Evolutionary conservation across 1,284 basidiomycete genomes (phyloP).

Genomic region (Puccinia hordei): DNA sequence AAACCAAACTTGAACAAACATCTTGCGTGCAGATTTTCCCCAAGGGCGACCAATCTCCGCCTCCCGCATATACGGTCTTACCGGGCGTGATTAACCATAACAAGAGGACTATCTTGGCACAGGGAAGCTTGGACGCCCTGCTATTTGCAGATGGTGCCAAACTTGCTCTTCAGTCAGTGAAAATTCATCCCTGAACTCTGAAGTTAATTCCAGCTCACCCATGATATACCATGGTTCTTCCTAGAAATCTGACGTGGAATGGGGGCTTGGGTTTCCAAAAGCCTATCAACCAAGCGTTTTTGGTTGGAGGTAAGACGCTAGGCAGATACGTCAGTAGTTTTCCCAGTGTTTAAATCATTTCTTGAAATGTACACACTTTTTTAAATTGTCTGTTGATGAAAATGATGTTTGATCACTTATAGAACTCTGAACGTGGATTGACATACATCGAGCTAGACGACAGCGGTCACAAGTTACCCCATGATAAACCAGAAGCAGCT

Average conservation of each 20-base stretch:
- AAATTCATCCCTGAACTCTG: background rate
- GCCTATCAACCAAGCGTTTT: conserved; percentile 51
- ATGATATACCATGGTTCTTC: background rate
- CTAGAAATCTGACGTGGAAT: conserved; percentile 54
- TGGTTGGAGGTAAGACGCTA: conserved; percentile 45
- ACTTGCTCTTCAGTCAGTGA: background rate
- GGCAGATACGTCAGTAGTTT: conserved; percentile 10
- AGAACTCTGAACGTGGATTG: conserved; percentile 24
- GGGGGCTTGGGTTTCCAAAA: conserved; percentile 56
- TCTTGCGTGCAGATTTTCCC: conserved; percentile 13
- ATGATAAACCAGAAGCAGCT: conserved; percentile 55
- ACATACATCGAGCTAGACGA: conserved; percentile 33
- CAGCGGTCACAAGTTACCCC: conserved; percentile 56
- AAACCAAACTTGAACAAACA: background rate
- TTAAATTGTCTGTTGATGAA: background rate
- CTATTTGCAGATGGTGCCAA: conserved; percentile 10
- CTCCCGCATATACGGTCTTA: conserved; percentile 6
- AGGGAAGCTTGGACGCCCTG: conserved; percentile 24
- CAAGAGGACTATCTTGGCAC: conserved; percentile 34
- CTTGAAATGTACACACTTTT: background rate
- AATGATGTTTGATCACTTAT: background rate
- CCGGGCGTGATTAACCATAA: conserved; percentile 37
- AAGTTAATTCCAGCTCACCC: background rate
- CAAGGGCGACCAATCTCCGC: conserved; percentile 23
- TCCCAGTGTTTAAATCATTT: background rate